A percentile compares a stretch with the other conserved stretches of the same genome.
Evolutionary conservation across 768 basidiomycete genomes (phyloP).

Genomic region (Trametes punicea): DNA sequence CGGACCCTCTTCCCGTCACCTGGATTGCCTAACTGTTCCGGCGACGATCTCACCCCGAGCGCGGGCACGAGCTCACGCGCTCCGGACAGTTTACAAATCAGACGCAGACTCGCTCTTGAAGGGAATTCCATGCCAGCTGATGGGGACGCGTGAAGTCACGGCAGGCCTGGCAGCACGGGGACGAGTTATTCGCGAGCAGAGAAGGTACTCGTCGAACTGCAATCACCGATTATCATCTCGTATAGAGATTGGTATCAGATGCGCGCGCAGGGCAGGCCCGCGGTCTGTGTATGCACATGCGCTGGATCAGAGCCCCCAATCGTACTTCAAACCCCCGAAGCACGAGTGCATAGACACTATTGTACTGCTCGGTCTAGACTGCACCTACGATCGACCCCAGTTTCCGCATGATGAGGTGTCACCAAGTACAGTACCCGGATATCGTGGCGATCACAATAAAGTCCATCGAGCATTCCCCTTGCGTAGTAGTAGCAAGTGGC

Average conservation of each 20-base stretch:
- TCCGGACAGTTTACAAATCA: not conserved
- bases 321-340: not conserved
- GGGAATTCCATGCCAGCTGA: constrained; percentile 4
- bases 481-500: not conserved
- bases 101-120: not conserved
- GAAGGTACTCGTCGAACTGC: constrained; percentile 16
- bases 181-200: constrained; percentile 4
- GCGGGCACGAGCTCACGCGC: not conserved
- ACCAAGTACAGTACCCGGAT: not conserved
- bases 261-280: not conserved
- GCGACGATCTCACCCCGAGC: constrained; percentile 14
- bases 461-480: not conserved
- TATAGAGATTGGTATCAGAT: constrained; percentile 21
- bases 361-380: constrained; percentile 7
- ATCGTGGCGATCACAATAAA: not conserved
- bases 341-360: constrained; percentile 6
- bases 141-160: constrained; percentile 14
- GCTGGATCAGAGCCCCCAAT: not conserved
- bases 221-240: constrained; percentile 26
- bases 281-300: not conserved
- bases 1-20: not conserved
- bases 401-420: constrained; percentile 15
- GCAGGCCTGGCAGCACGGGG: not conserved
- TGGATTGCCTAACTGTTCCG: constrained; percentile 9
- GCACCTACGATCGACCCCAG: constrained; percentile 6